Evolutionary conservation across 441 rosid species (phyloP), one percentile per base, ranked within the genome.

Genomic region (Bruguiera hainesii): DNA sequence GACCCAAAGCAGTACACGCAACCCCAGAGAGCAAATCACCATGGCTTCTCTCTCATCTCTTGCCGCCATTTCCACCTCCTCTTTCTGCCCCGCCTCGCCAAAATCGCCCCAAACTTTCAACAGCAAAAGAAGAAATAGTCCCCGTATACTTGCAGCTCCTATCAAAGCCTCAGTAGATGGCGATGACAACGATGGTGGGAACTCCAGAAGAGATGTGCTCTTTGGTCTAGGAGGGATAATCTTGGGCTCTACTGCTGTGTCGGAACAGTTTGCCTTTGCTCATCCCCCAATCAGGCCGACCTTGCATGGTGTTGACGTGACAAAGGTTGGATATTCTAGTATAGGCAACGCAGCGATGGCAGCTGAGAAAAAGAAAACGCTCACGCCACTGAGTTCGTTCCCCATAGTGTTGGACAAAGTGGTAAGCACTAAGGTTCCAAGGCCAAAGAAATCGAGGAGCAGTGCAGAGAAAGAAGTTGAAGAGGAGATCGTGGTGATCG

Each of bases 371-470:
- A 65, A n/a, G 21, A 65, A 18, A 11, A 48, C 21, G 16, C 18
- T 66, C 23, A 67, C 73, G 8, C 68, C 78, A 1, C 30, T 55
- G 13, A 73, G 31, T 3, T 48, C 31, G 6, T 83, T 84, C 65
- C 92, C 92, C 2, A 1, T 81, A 0, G 74, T 71, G 13, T 65
- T 87, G 16, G 79, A 85, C 71, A 75, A 65, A 46, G 29, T 37
- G 8, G 71, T 81, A 18, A 79, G 80, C 19, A 28, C 73, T 4
- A 52, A 69, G 63, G 86, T 85, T 49, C 19, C 56, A 46, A 70
- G 92, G 79, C 86, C 88, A 46, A 82, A 64, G 79, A 82, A 77
- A 58, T 78, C 84, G 26, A 82, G 92, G 61, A 85, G 81, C 52
- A 79, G 74, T 42, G 69, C 64, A 31, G 85, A 83, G 70, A 85